phyloP scores from a whole-genome alignment of 176 grass and related monocot genomes.

The Aegilops longissima region DNA sequence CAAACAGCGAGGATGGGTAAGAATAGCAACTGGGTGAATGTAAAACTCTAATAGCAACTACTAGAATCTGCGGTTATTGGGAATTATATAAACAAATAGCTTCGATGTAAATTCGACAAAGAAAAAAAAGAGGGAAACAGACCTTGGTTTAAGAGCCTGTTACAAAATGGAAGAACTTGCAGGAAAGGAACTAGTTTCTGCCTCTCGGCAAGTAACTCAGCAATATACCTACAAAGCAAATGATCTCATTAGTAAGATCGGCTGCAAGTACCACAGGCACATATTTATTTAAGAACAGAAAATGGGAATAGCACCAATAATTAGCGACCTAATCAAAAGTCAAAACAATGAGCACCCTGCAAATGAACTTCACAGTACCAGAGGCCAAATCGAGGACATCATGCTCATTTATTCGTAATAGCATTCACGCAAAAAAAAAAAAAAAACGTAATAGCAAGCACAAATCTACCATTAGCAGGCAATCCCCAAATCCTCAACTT shows the following conservation, averaged over 20 bases:
- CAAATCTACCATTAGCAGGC: slow-evolving; percentile 18
- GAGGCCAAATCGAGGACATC: background rate
- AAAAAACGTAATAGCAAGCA: background rate
- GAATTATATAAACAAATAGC: background rate
- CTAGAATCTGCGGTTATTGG: background rate
- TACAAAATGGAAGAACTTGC: slow-evolving; percentile 95
- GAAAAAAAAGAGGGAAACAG: background rate
- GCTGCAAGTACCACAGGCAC: background rate
- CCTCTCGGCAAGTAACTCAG: slow-evolving; percentile 84
- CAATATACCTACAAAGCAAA: slow-evolving; percentile 65
- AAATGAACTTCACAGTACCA: background rate
- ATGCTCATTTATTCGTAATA: slow-evolving; percentile 22
- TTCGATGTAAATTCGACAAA: background rate
- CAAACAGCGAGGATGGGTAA: background rate
- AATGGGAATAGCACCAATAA: background rate
- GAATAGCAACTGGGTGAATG: slow-evolving; percentile 19
- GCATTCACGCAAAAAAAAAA: background rate
- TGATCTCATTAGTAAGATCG: background rate
- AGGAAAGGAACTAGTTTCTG: slow-evolving; percentile 91
- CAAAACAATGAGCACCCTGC: background rate
- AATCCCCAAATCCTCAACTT: background rate
- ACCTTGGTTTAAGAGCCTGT: slow-evolving; percentile 93
- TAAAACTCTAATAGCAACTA: background rate
- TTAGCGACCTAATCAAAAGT: slow-evolving; percentile 20
- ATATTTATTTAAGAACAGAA: background rate